phyloP scores from a whole-genome alignment of 2,329 filamentous ascomycete species.

The Capronia americana region DNA sequence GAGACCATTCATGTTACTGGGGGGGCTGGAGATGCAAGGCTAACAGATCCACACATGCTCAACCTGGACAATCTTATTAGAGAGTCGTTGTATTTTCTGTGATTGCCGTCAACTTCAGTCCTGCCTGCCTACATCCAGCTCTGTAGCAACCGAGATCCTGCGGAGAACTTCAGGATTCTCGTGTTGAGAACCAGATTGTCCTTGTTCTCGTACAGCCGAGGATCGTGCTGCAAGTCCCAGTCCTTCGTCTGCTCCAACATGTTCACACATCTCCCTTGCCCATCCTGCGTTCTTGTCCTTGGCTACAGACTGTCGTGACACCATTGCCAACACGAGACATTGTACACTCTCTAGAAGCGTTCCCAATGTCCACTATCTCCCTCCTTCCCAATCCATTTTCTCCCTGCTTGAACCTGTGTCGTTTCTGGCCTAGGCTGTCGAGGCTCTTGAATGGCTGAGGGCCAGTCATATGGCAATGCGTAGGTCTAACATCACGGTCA shows the following conservation, averaged over 20 bases:
- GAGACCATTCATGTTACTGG: constrained; percentile 36
- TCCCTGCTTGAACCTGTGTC: background rate
- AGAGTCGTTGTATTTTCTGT: background rate
- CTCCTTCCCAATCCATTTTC: background rate
- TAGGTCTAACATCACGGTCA: no score
- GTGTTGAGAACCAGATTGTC: background rate
- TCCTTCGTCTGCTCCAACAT: background rate
- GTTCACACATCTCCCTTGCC: background rate
- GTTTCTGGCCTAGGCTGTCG: background rate
- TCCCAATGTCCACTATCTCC: background rate
- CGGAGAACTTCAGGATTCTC: background rate
- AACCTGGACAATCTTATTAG: background rate
- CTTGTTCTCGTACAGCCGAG: background rate
- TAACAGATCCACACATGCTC: constrained; percentile 1
- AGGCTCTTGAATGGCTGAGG: no score
- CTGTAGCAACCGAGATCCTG: background rate
- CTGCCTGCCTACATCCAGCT: background rate
- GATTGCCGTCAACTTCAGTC: background rate
- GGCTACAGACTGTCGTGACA: background rate
- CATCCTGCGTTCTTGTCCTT: background rate
- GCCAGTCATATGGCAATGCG: no score
- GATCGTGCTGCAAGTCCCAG: background rate
- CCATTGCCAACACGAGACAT: background rate
- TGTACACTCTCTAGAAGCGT: background rate
- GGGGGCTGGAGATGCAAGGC: constrained; percentile 34